phyloP scores from a whole-genome alignment of 208 protist genomes.

The Histomonas meleagridis region DNA sequence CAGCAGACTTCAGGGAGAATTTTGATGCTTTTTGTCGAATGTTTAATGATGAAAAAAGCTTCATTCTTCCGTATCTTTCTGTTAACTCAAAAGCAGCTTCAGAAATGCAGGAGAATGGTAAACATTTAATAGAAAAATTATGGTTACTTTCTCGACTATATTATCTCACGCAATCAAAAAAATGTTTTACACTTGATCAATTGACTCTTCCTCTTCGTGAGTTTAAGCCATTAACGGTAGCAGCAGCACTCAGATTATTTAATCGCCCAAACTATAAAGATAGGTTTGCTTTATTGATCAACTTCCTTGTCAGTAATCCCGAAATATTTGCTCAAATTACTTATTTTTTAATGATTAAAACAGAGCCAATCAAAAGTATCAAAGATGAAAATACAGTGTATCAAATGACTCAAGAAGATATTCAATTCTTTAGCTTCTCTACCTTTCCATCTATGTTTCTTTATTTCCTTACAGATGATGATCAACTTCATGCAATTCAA shows the following conservation, averaged over 20 bases:
- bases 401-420: background rate
- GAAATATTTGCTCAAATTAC: background rate
- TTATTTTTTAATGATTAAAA: background rate
- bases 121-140: background rate
- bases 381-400: background rate
- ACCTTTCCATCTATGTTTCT: background rate
- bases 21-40: background rate
- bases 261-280: background rate
- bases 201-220: background rate
- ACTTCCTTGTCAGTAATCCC: background rate
- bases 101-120: background rate
- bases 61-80: background rate
- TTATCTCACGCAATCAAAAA: background rate
- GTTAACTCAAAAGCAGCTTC: background rate
- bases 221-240: background rate
- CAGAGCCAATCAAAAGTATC: too few species aligned
- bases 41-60: background rate
- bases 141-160: background rate
- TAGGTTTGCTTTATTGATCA: background rate
- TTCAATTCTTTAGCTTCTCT: background rate
- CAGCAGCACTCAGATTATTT: background rate
- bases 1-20: background rate
- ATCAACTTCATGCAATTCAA: background rate
- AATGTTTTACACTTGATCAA: background rate
- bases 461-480: background rate